phyloP scores from a whole-genome alignment of 2,329 filamentous ascomycete species.

The Chaetomiaceae sp. region DNA sequence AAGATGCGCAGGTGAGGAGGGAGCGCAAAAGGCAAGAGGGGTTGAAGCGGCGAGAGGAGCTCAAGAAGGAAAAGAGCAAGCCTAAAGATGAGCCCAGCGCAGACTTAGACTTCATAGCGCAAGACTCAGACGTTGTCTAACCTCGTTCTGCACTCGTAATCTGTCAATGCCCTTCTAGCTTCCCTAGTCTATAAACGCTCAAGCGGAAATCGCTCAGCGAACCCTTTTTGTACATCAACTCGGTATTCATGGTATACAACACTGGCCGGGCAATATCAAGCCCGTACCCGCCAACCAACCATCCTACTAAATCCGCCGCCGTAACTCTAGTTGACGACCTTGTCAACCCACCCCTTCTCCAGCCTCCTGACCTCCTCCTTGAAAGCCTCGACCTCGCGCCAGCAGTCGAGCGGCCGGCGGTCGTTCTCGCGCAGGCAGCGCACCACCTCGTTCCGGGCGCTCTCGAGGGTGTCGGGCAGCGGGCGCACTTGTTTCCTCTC shows the following conservation, averaged over 20 bases:
- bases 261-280: background rate
- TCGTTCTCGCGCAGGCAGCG: constrained; percentile 80
- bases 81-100: background rate
- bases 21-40: constrained; percentile 57
- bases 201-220: background rate
- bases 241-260: constrained; percentile 11
- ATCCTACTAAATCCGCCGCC: constrained; percentile 15
- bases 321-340: constrained; percentile 52
- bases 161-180: background rate
- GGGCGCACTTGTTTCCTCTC: constrained; percentile 60
- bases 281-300: background rate
- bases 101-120: constrained; percentile 2
- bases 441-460: constrained; percentile 70
- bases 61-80: constrained; percentile 21
- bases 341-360: constrained; percentile 84
- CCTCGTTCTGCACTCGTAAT: background rate
- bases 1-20: constrained; percentile 47
- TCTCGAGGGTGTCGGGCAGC: constrained; percentile 66
- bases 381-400: constrained; percentile 86
- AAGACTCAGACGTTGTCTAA: constrained; percentile 14
- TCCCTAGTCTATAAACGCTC: constrained; percentile 5
- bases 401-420: constrained; percentile 86
- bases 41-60: constrained; percentile 46
- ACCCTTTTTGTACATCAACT: constrained; percentile 7
- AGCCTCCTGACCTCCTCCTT: constrained; percentile 82